Evolutionary conservation across 2,329 filamentous ascomycete genomes (phyloP).

Genomic region (Fusarium oxysporum): DNA sequence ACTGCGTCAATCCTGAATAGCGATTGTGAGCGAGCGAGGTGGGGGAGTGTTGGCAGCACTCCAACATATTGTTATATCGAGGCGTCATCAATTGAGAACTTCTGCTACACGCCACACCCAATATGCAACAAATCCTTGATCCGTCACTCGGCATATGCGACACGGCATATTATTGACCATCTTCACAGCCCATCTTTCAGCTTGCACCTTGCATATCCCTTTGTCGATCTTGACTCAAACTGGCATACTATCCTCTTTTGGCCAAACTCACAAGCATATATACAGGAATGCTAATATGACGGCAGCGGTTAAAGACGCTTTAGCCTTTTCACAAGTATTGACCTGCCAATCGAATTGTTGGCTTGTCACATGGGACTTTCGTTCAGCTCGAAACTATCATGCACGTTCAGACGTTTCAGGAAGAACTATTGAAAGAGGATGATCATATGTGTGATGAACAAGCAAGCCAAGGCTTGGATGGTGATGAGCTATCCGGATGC

Average conservation of each 20-base stretch:
- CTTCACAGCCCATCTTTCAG: background rate
- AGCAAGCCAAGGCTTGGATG: background rate
- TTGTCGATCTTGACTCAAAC: background rate
- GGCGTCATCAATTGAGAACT: background rate
- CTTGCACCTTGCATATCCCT: background rate
- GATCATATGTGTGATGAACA: background rate
- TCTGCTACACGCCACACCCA: background rate
- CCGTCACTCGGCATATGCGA: background rate
- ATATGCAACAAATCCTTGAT: background rate
- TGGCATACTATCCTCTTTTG: background rate
- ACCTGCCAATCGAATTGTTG: background rate
- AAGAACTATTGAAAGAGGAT: background rate
- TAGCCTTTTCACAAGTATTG: background rate
- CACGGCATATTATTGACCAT: background rate
- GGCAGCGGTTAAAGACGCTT: background rate
- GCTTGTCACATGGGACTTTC: background rate
- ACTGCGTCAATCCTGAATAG: background rate
- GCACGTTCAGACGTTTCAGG: background rate
- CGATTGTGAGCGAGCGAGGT: background rate
- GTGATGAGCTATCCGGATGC: background rate
- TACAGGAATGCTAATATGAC: background rate
- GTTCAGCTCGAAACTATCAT: background rate
- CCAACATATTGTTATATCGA: background rate
- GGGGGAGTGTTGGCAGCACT: background rate
- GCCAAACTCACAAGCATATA: background rate